Evolutionary conservation across 257 asterid species (phyloP).

Genomic region (Solanum chaucha): DNA sequence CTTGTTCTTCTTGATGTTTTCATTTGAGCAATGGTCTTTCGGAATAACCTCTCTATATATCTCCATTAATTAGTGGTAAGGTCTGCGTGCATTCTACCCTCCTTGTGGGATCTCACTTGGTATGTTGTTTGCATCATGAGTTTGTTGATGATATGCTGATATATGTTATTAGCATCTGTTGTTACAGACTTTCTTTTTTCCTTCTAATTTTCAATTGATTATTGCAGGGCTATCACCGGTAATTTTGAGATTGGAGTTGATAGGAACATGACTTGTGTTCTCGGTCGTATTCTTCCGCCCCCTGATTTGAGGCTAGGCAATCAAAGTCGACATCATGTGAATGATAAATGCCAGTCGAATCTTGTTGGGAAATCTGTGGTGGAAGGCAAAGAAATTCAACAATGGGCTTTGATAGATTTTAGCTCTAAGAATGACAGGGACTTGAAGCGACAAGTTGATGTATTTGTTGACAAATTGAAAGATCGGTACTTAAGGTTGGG

Average conservation of each 20-base stretch:
- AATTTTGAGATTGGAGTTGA: slow-evolving; percentile 34
- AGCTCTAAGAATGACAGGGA: not conserved
- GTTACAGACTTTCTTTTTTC: not conserved
- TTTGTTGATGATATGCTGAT: not conserved
- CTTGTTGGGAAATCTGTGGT: slow-evolving; percentile 33
- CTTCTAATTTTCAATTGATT: not conserved
- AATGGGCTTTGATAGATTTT: slow-evolving; percentile 66
- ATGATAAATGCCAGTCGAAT: slow-evolving; percentile 52
- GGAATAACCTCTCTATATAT: not conserved
- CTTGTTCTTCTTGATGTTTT: not conserved
- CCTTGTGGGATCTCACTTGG: not conserved
- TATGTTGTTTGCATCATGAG: not conserved
- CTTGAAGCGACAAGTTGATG: not conserved
- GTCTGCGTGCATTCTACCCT: too few species aligned
- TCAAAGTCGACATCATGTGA: slow-evolving; percentile 23
- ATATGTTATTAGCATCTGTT: not conserved
- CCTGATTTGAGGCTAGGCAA: slow-evolving; percentile 45
- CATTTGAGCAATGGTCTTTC: not conserved
- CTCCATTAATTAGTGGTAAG: not conserved
- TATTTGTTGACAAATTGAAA: slow-evolving; percentile 23
- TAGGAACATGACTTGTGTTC: slow-evolving; percentile 36
- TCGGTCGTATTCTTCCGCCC: slow-evolving; percentile 51
- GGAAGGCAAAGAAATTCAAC: slow-evolving; percentile 28
- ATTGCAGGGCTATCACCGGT: slow-evolving; percentile 19
- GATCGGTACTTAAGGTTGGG: slow-evolving; percentile 25